Evolutionary conservation across 2,329 filamentous ascomycete genomes (phyloP).

Genomic region (Phyllosticta citribraziliensis): DNA sequence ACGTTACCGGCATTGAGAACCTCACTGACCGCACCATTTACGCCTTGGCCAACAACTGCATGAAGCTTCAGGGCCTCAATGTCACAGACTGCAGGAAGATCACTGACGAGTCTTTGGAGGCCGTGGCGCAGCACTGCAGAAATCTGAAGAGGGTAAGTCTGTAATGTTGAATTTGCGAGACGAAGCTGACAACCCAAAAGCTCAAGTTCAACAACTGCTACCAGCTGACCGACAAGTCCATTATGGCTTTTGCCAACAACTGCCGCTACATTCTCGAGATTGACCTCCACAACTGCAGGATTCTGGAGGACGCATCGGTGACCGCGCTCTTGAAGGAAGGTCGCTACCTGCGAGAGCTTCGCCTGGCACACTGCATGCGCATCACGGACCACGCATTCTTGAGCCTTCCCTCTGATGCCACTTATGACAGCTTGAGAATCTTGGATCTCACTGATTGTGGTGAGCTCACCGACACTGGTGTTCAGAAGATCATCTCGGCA

Average conservation of each 20-base stretch:
- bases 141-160: conserved; percentile 71
- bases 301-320: conserved; percentile 74
- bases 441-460: conserved; percentile 86
- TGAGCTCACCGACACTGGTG: conserved; percentile 73
- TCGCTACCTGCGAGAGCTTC: conserved; percentile 77
- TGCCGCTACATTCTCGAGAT: conserved; percentile 94
- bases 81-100: conserved; percentile 78
- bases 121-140: conserved; percentile 70
- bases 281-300: conserved; percentile 76
- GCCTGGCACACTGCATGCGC: conserved; percentile 73
- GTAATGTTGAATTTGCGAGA: not conserved
- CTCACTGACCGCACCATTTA: conserved; percentile 75
- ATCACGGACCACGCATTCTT: conserved; percentile 87
- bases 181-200: conserved; percentile 32
- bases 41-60: conserved; percentile 71
- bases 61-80: conserved; percentile 81
- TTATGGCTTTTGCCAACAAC: conserved; percentile 76
- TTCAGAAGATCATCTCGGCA: conserved; percentile 76
- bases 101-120: conserved; percentile 75
- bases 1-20: conserved; percentile 71
- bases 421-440: conserved; percentile 82
- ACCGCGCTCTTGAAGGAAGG: conserved; percentile 70
- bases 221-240: conserved; percentile 73
- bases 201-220: conserved; percentile 89
- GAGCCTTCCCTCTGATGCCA: conserved; percentile 55